Evolutionary conservation across 495 filamentous ascomycete species (phyloP).

Genomic region (Terfezia claveryi): DNA sequence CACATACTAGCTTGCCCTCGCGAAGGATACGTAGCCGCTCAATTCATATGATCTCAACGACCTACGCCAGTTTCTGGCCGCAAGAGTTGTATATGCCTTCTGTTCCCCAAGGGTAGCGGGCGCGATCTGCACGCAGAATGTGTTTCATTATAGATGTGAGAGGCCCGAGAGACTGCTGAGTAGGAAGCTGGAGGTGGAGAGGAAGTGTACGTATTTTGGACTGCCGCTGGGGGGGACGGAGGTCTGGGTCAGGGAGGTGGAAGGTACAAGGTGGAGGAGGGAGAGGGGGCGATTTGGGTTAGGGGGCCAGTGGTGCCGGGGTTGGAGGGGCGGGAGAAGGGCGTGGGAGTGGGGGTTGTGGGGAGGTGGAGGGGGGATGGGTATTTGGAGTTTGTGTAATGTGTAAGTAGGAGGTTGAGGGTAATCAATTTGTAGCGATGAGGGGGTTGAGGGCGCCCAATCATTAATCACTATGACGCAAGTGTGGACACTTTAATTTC

Average conservation of each 20-base stretch:
- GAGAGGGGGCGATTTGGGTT: slow-evolving; percentile 33
- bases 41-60: slow-evolving; percentile 50
- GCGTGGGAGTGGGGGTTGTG: slow-evolving; percentile 34
- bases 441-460: too few relatives aligned
- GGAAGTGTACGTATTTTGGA: slow-evolving; percentile 51
- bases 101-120: slow-evolving; percentile 65
- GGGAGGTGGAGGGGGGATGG: slow-evolving; percentile 23
- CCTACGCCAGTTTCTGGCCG: slow-evolving; percentile 57
- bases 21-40: slow-evolving; percentile 28
- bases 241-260: slow-evolving; percentile 42
- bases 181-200: slow-evolving; percentile 19
- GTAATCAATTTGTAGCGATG: too few relatives aligned
- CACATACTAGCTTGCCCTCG: slow-evolving; percentile 35
- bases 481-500: too few relatives aligned
- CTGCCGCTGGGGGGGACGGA: slow-evolving; percentile 60
- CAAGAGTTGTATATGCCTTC: slow-evolving; percentile 66
- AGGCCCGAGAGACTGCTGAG: slow-evolving; percentile 11
- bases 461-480: too few relatives aligned
- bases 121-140: slow-evolving; percentile 57
- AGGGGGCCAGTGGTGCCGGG: slow-evolving; percentile 46
- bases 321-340: slow-evolving; percentile 20
- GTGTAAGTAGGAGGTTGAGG: not conserved
- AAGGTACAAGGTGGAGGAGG: slow-evolving; percentile 36
- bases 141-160: slow-evolving; percentile 65
- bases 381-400: not conserved